Conservation (phyloP, 441 rosid genomes). For the Viola pubescens region DNA sequence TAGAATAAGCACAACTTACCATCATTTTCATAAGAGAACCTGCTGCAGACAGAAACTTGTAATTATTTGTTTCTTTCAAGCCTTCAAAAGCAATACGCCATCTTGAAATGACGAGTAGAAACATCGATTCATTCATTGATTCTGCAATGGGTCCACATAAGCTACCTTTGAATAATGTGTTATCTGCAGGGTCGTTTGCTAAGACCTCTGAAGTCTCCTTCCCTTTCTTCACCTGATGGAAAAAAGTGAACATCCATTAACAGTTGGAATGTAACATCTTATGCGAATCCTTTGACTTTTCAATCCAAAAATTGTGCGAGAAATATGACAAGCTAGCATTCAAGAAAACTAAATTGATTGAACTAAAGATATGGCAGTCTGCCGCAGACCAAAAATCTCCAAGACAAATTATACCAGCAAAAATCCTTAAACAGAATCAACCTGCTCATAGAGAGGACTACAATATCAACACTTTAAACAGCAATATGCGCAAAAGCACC, state of each 20-base stretch:
- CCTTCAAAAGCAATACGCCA: conserved; percentile 86
- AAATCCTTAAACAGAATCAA: not conserved
- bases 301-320: not conserved
- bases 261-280: conserved; percentile 8
- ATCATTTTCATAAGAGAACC: conserved; percentile 78
- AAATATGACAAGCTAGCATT: conserved; percentile 17
- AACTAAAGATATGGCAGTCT: not conserved
- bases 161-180: conserved; percentile 56
- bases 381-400: not conserved
- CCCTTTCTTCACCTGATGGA: conserved; percentile 50
- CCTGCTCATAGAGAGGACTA: not conserved
- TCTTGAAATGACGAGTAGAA: conserved; percentile 65
- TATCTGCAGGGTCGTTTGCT: conserved; percentile 29
- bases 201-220: conserved; percentile 29
- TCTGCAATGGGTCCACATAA: conserved; percentile 92
- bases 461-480: not conserved
- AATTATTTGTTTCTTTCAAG: conserved; percentile 79
- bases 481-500: too few relatives aligned
- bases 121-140: conserved; percentile 90
- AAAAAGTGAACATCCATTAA: conserved; percentile 18
- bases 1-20: conserved; percentile 35
- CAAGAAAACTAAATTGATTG: not conserved
- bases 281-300: conserved; percentile 1
- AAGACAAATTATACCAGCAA: not conserved
- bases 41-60: conserved; percentile 71